Evolutionary conservation across 495 filamentous ascomycete species (phyloP).

Genomic region (Recurvomyces mirabilis): DNA sequence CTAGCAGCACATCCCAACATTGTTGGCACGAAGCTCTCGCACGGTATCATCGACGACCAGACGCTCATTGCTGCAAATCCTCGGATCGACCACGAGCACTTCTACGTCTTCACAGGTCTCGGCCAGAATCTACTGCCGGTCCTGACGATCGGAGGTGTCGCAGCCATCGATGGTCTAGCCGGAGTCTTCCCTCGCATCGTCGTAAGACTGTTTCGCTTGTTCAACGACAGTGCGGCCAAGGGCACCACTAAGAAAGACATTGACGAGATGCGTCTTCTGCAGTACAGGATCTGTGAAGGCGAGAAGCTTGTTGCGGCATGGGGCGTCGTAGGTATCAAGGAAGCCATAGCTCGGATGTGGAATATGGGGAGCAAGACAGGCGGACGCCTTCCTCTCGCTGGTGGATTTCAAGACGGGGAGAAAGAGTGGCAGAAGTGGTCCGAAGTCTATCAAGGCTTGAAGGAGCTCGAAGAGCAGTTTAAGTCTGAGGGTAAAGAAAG

Average conservation of each 20-base stretch:
- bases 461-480: conserved; percentile 30
- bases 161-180: conserved; percentile 50
- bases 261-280: conserved; percentile 38
- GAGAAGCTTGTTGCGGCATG: conserved; percentile 50
- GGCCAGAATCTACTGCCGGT: conserved; percentile 55
- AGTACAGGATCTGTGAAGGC: conserved; percentile 44
- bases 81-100: conserved; percentile 36
- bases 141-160: conserved; percentile 46
- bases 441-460: conserved; percentile 29
- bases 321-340: conserved; percentile 52
- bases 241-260: conserved; percentile 25
- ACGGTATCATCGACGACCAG: conserved; percentile 52
- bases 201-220: conserved; percentile 41
- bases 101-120: conserved; percentile 52
- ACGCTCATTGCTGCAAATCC: conserved; percentile 45
- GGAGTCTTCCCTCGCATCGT: conserved; percentile 51
- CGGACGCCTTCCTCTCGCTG: conserved; percentile 43
- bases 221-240: conserved; percentile 27
- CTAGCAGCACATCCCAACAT: conserved; percentile 49
- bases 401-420: conserved; percentile 39
- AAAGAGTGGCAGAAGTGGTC: conserved; percentile 39
- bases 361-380: conserved; percentile 45
- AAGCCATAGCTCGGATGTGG: conserved; percentile 43
- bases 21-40: conserved; percentile 58
- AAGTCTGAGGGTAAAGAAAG: conserved; percentile 11